Percentiles rank a stretch among this genome's conserved stretches.
Evolutionary conservation across 1,284 basidiomycete genomes (phyloP).

Genomic region (Malassezia yamatoensis): DNA sequence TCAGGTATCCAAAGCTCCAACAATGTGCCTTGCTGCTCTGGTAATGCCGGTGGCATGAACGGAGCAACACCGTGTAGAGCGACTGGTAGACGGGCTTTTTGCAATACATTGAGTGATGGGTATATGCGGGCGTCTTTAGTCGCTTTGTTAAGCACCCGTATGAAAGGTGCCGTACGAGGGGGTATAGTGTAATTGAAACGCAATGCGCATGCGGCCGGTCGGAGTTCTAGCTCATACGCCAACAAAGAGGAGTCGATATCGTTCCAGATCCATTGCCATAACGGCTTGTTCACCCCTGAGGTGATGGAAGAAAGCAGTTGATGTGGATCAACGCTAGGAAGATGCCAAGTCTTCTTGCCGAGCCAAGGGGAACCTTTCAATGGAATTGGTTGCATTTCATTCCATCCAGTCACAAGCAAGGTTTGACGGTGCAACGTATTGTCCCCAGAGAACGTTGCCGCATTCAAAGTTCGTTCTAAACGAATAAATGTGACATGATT

Average conservation of each 20-base stretch:
- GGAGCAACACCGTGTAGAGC: slow-evolving; percentile 37
- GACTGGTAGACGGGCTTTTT: slow-evolving; percentile 18
- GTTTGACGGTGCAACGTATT: slow-evolving; percentile 19
- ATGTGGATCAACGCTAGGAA: neutral
- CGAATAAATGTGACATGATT: slow-evolving; percentile 25
- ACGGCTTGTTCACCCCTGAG: neutral
- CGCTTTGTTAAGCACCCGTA: slow-evolving; percentile 24
- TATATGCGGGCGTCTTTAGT: slow-evolving; percentile 36
- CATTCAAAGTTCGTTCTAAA: slow-evolving; percentile 19
- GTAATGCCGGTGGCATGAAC: slow-evolving; percentile 28
- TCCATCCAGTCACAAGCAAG: slow-evolving; percentile 24
- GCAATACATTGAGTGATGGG: slow-evolving; percentile 20
- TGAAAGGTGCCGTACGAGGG: slow-evolving; percentile 25
- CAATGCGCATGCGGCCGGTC: slow-evolving; percentile 21
- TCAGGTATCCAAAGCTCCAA: slow-evolving; percentile 35
- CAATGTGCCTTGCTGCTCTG: slow-evolving; percentile 10
- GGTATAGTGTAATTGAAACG: slow-evolving; percentile 3
- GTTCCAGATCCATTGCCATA: slow-evolving; percentile 22
- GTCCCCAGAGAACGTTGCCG: neutral
- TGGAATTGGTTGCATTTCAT: slow-evolving; percentile 9
- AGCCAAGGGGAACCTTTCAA: slow-evolving; percentile 7
- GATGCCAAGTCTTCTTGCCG: slow-evolving; percentile 1
- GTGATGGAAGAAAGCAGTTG: slow-evolving; percentile 7
- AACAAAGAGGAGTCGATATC: slow-evolving; percentile 27
- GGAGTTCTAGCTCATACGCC: slow-evolving; percentile 23